These are phyloP conservation scores for Physcomitrellopsis africana DNA, from an alignment of 225 moss, liverwort and hornwort species.

Conservation along the genomic window DNA sequence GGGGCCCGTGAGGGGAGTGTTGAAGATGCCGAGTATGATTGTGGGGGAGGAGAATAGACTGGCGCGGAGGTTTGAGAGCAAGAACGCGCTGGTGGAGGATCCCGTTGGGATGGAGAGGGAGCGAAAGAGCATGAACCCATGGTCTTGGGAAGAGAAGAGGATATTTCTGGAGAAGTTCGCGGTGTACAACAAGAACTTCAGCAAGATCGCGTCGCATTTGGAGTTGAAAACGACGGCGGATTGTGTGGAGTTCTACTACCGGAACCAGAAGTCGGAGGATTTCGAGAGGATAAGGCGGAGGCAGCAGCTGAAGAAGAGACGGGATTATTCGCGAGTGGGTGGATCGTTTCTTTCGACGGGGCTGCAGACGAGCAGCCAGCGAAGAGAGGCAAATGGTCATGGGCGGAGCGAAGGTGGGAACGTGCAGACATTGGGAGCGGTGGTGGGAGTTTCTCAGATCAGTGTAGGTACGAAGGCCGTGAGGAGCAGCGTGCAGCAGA, in stretches of 20 bases:
- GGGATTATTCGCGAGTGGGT: slow-evolving; percentile 78
- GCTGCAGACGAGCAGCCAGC: slow-evolving; percentile 71
- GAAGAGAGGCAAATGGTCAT: slow-evolving; percentile 72
- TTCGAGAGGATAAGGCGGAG: slow-evolving; percentile 88
- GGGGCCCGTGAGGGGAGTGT: slow-evolving; percentile 55
- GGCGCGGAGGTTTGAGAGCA: slow-evolving; percentile 75
- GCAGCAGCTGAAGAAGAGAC: slow-evolving; percentile 93
- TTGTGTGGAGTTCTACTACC: slow-evolving; percentile 95
- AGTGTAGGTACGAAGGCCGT: slow-evolving; percentile 66
- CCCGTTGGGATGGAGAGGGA: slow-evolving; percentile 70
- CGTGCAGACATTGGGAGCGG: slow-evolving; percentile 52
- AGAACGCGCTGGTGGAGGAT: slow-evolving; percentile 93
- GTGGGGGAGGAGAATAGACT: slow-evolving; percentile 73
- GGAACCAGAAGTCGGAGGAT: slow-evolving; percentile 96
- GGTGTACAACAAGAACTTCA: slow-evolving; percentile 76
- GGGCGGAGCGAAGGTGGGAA: slow-evolving; percentile 69
- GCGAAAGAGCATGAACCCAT: slow-evolving; percentile 83
- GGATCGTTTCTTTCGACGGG: slow-evolving; percentile 91
- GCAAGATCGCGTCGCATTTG: slow-evolving; percentile 79
- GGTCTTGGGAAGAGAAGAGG: slow-evolving; percentile 82
- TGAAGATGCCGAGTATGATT: slow-evolving; percentile 98
- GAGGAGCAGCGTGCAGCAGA: slow-evolving; percentile 76
- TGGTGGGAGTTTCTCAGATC: slow-evolving; percentile 48
- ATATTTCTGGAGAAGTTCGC: slow-evolving; percentile 86
- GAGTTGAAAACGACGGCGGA: slow-evolving; percentile 95